A percentile compares a stretch with the other conserved stretches of the same genome.
Evolutionary conservation across 352 stramenopile species (phyloP).

Genomic region (Phytophthora pinifolia): DNA sequence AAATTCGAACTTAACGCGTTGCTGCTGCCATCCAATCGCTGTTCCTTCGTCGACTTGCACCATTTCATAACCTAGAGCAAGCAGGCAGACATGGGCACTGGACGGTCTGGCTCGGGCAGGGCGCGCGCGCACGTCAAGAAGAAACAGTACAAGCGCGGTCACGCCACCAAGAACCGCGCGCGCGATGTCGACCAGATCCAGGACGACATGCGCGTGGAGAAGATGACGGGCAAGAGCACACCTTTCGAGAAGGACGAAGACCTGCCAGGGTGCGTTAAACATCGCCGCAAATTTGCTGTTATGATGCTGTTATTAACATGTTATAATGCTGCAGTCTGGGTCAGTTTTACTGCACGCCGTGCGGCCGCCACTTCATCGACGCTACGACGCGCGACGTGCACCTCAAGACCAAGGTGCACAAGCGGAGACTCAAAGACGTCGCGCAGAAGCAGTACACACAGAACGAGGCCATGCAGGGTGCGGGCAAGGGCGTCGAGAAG

Average conservation of each 20-base stretch:
- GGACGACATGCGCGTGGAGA: conserved; percentile 77
- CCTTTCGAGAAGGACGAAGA: conserved; percentile 83
- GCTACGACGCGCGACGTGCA: conserved; percentile 77
- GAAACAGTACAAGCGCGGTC: conserved; percentile 85
- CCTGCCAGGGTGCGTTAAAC: conserved; percentile 60
- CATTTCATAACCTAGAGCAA: not conserved
- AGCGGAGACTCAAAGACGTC: conserved; percentile 88
- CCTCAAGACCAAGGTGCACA: conserved; percentile 86
- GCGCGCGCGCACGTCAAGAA: conserved; percentile 80
- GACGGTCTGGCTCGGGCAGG: conserved; percentile 53
- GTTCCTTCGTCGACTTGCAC: conserved; percentile 12
- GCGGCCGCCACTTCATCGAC: conserved; percentile 85
- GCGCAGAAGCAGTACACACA: conserved; percentile 90
- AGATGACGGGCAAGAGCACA: conserved; percentile 55
- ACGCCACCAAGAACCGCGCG: conserved; percentile 78
- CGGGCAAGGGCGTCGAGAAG: conserved; percentile 71
- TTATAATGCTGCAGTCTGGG: conserved; percentile 48
- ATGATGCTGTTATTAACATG: not conserved
- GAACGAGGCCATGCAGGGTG: conserved; percentile 74
- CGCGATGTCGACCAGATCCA: conserved; percentile 89
- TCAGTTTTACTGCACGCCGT: conserved; percentile 89
- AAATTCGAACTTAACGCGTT: conserved; percentile 20
- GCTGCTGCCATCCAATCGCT: conserved; percentile 21
- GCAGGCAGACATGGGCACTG: conserved; percentile 28
- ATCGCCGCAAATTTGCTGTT: not conserved